These are phyloP conservation scores for Pythium oligandrum DNA, from an alignment of 352 stramenopile species.

Conservation along the genomic window DNA sequence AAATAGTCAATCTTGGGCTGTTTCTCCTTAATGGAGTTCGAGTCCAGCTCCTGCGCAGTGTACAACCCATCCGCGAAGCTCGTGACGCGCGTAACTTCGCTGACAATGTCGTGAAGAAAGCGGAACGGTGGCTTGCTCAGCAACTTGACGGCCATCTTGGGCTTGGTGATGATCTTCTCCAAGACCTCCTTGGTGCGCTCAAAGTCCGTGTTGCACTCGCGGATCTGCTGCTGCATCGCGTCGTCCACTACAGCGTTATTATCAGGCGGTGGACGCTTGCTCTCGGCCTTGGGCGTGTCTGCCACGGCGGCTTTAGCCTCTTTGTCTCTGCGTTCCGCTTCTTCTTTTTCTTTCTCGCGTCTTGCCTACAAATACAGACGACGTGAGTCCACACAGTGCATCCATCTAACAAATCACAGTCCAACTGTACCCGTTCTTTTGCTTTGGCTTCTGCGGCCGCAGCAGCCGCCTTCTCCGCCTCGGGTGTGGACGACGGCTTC, in stretches of 20 bases:
- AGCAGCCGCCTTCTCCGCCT: constrained; percentile 28
- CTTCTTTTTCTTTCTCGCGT: constrained; percentile 35
- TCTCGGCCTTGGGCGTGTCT: constrained; percentile 5
- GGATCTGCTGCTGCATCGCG: constrained; percentile 45
- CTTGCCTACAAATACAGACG: constrained; percentile 25
- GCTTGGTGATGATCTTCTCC: constrained; percentile 77
- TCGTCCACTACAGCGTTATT: constrained; percentile 46
- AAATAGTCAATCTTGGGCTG: constrained; percentile 90
- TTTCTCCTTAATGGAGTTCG: constrained; percentile 91
- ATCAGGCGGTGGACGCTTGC: constrained; percentile 27
- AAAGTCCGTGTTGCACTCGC: constrained; percentile 71
- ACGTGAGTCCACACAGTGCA: background rate
- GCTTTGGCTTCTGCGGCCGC: constrained; percentile 45
- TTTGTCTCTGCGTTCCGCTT: constrained; percentile 1
- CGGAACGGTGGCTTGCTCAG: constrained; percentile 84
- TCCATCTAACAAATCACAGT: background rate
- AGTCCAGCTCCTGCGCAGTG: constrained; percentile 86
- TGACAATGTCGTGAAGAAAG: constrained; percentile 85
- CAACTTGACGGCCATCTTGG: constrained; percentile 83
- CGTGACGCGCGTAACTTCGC: constrained; percentile 71
- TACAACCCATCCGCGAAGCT: constrained; percentile 85
- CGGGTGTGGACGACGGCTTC: constrained; percentile 14
- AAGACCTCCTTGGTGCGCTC: constrained; percentile 71
- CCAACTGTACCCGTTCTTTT: constrained; percentile 27
- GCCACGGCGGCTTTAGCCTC: no score